Evolutionary conservation across 768 basidiomycete species (phyloP).

Genomic region (Mycena alexandri): DNA sequence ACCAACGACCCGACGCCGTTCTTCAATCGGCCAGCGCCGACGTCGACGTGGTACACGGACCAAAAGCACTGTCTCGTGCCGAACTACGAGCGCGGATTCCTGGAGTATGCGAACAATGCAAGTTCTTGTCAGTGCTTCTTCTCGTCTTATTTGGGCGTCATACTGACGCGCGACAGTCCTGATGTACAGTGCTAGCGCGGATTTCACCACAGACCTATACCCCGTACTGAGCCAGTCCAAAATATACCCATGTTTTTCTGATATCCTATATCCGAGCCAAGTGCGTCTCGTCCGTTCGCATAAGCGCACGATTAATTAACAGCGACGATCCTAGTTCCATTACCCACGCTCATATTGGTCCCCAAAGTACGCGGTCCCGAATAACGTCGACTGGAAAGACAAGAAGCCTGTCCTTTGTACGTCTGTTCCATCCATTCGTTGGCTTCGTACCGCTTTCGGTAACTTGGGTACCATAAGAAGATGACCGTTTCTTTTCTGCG

Average conservation of each 20-base stretch:
- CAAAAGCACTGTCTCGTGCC: slow-evolving; percentile 26
- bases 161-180: slow-evolving; percentile 23
- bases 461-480: no score
- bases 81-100: slow-evolving; percentile 24
- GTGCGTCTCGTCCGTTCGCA: not conserved
- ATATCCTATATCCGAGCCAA: slow-evolving; percentile 35
- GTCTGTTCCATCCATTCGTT: not conserved
- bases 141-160: no score
- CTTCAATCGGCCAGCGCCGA: slow-evolving; percentile 23
- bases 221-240: slow-evolving; percentile 36
- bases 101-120: slow-evolving; percentile 26
- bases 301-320: not conserved
- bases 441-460: no score
- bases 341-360: slow-evolving; percentile 18
- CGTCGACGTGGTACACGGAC: slow-evolving; percentile 30
- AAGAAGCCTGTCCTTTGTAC: slow-evolving; percentile 29
- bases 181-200: slow-evolving; percentile 34
- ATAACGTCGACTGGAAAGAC: slow-evolving; percentile 28
- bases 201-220: slow-evolving; percentile 37
- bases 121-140: slow-evolving; percentile 22
- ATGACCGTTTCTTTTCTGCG: no score
- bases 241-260: slow-evolving; percentile 35
- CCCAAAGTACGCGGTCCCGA: slow-evolving; percentile 30
- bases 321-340: slow-evolving; percentile 18
- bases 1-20: slow-evolving; percentile 19